phyloP scores from a whole-genome alignment of 306 rosid genomes.

The Castanea mollissima region DNA sequence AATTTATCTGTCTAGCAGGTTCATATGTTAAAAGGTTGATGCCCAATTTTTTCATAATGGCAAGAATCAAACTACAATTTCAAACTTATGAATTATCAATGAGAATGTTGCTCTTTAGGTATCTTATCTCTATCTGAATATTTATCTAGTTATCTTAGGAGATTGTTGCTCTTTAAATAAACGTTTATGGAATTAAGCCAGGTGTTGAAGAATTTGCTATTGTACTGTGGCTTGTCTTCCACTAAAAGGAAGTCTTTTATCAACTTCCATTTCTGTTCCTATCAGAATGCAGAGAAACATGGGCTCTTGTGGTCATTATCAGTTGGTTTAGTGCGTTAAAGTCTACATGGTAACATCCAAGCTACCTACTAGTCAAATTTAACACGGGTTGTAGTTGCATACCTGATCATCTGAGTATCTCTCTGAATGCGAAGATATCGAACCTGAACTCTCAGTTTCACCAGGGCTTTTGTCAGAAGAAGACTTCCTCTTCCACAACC shows the following conservation, averaged over 20 bases:
- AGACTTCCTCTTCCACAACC: slow-evolving; percentile 82
- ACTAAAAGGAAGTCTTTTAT: too few species aligned
- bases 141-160: too few species aligned
- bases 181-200: too few species aligned
- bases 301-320: neutral
- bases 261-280: too few species aligned
- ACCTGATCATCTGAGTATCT: slow-evolving; percentile 82
- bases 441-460: slow-evolving; percentile 82
- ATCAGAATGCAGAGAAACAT: neutral
- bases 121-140: too few species aligned
- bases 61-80: slow-evolving; percentile 8
- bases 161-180: too few species aligned
- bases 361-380: slow-evolving; percentile 1
- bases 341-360: neutral
- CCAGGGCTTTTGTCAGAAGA: slow-evolving; percentile 76
- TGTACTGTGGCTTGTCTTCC: too few species aligned
- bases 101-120: too few species aligned
- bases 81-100: slow-evolving; percentile 2
- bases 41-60: neutral
- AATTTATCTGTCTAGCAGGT: slow-evolving; percentile 6
- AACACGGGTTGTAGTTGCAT: neutral
- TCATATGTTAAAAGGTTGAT: neutral
- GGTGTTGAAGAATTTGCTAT: too few species aligned
- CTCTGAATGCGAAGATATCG: slow-evolving; percentile 78
- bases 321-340: neutral